phyloP scores from a whole-genome alignment of 805 yeast genomes.

The Candida tallmaniae region DNA sequence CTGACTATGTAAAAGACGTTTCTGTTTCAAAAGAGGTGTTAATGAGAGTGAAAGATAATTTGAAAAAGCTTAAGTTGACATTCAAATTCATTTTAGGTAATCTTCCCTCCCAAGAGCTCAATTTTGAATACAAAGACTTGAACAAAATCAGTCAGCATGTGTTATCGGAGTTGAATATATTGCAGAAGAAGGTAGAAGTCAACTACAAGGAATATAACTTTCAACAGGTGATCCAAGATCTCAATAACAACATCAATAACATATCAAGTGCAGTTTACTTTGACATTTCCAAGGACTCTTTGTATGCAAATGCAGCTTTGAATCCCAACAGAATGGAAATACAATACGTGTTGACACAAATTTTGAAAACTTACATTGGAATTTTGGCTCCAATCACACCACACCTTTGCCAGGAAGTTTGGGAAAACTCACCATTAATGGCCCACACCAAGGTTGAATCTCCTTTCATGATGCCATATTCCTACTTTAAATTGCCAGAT shows the following conservation, averaged over 20 bases:
- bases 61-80: slow-evolving; percentile 79
- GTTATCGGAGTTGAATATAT: slow-evolving; percentile 47
- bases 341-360: slow-evolving; percentile 62
- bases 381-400: slow-evolving; percentile 81
- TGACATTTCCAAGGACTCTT: slow-evolving; percentile 77
- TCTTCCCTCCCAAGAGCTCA: slow-evolving; percentile 25
- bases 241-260: slow-evolving; percentile 69
- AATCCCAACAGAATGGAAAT: slow-evolving; percentile 51
- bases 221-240: slow-evolving; percentile 60
- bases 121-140: slow-evolving; percentile 20
- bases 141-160: slow-evolving; percentile 56
- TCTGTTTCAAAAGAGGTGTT: slow-evolving; percentile 67
- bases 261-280: slow-evolving; percentile 81
- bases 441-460: slow-evolving; percentile 25
- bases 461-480: slow-evolving; percentile 48
- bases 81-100: slow-evolving; percentile 81
- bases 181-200: slow-evolving; percentile 39
- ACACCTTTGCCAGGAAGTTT: slow-evolving; percentile 78
- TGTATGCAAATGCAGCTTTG: slow-evolving; percentile 61
- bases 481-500: slow-evolving; percentile 26
- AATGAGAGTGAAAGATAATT: slow-evolving; percentile 70
- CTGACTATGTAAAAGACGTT: slow-evolving; percentile 82
- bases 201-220: slow-evolving; percentile 60
- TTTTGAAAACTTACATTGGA: slow-evolving; percentile 59
- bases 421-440: slow-evolving; percentile 52